Evolutionary conservation across 2,329 filamentous ascomycete genomes (phyloP), one percentile per base, ranked within the genome.

Genomic region (Dissoconium aciculare): DNA sequence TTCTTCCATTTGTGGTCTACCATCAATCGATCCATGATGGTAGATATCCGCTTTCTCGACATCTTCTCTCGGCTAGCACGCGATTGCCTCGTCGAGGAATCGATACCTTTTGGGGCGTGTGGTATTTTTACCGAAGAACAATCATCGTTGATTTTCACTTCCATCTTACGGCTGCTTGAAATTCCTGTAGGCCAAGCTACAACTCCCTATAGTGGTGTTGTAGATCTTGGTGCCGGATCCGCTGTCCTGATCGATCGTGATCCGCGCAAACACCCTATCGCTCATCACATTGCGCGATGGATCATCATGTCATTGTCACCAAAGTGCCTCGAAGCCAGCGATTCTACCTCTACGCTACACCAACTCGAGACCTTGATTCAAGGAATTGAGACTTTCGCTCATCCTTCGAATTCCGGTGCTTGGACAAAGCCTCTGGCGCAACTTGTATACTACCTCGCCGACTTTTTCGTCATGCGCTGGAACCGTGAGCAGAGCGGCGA

Each of bases 391-490:
- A 98, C 89, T 1, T 98, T 98, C 56, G 98, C 94, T 64, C 89
- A 98, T 48, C 89, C 89, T 2, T 98, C 89, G 2, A 98, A 98
- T 54, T 81, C 87, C 31, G 89, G 89, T 10, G 64, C 64, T 10
- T 98, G 89, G 89, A 92, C 87, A 2, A 83, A 74, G 46, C 79
- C 87, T 41, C 62, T 98, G 26, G 78, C 84, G 3, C 87, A 95
- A 55, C 66, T 98, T 32, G 81, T 89, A 4, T 85, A 85, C 52
- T 93, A 92, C 55, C 65, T 98, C 4, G 78, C 85, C 2, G 89
- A 98, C 53, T 85, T 92, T 47, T 98, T 98, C 54, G 82, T 98
- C 26, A 89, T 92, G 59, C 76, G 89, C 31, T 98, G 85, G 85
- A 95, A 98, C 51, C 74, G 87, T 31, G 89, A 98, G 57, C 78